Base-by-base conservation (phyloP, 148 eudicot genomes). In the Diospyros lotus region DNA sequence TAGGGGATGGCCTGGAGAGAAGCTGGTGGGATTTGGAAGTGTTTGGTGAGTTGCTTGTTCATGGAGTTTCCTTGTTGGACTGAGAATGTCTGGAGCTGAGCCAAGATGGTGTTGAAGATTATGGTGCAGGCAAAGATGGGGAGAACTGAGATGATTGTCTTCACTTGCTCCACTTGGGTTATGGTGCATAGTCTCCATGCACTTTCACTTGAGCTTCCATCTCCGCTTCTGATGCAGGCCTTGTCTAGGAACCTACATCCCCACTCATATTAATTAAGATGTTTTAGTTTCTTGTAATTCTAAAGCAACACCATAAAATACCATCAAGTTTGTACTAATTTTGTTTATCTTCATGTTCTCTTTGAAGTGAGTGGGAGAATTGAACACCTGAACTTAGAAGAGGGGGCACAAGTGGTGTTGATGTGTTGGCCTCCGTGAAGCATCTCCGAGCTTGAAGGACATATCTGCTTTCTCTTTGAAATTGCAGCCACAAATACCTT, bases 71-170 rank as follows among this genome's bases (percentile, higher is more conserved):
- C 99, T 87, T 95, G 99, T 81, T 90, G 94, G 68, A 95, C 28
- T 28, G 28, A 28, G 28, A 28, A 28, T 28, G 28, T 28, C 28
- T 28, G 28, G 28, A 28, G 28, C 97, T 43, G 99, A n/a, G 99
- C 99, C 68, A 95, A 73, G 40, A 92, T 87, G 2, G 97, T 93
- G 91, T 92, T 93, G 89, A 95, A 95, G 11, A 90, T 73, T 50
- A 95, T 95, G 4, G 99, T 95, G 86, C 96, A 90, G 0, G 89
- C 90, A n/a, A 92, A 95, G 0, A 95, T 93, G 8, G 99, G 99
- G 38, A 95, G 77, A 0, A 95, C 80, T 64, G 94, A 90, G 52
- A 93, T 77, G 12, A 95, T 84, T 77, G 86, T 88, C 63, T 95
- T 95, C 60, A 95, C 96, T 85, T 95, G 93, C 79, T 92, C 94